Base-by-base conservation (phyloP, 2,329 filamentous ascomycete species). In the Aspergillus latus region DNA sequence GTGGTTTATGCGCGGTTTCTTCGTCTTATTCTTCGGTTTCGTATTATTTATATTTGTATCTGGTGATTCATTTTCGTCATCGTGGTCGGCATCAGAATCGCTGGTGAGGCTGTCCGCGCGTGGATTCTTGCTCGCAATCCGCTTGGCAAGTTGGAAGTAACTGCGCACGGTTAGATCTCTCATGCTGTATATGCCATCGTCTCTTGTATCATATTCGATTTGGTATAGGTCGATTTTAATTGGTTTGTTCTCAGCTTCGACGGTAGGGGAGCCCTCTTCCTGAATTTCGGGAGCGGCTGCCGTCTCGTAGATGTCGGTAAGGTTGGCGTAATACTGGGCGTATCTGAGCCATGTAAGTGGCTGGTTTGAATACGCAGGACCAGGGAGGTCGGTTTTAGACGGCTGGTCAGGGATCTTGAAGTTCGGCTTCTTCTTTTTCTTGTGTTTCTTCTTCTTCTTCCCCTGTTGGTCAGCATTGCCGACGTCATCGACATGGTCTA, bases 281-380 rank as follows among this genome's bases (percentile, higher is more conserved):
- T 1, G 34, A 56, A 6, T 26, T 36, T 39, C 30, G 28, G 28
- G 36, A 10, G 28, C 28, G n/a, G 34, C 57, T 57, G 1, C 73
- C 67, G 86, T 80, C 58, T 89, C 89, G 75, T 97, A 95, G 74
- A 96, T 87, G 57, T 84, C 77, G 0, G 93, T 97, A n/a, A 99
- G 77, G 71, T 99, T 99, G 59, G 93, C 92, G 72, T 86, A 97
- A 73, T 95, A 97, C 67, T 99, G 94, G 3, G 86, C 91, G 72
- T 91, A 97, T 4, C 90, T 86, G 2, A 88, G 81, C 59, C 92
- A 79, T 0, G 90, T 89, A 37, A 97, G 79, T 0, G 90, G 79
- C 70, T 99, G 94, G 6, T 88, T 86, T 16, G 87, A 91, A 74
- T 99, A 97, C 6, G 90, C 94, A 0, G 94, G 94, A 0, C 94